Conservation (phyloP, 1,284 basidiomycete genomes). For the Butyriboletus regius region DNA sequence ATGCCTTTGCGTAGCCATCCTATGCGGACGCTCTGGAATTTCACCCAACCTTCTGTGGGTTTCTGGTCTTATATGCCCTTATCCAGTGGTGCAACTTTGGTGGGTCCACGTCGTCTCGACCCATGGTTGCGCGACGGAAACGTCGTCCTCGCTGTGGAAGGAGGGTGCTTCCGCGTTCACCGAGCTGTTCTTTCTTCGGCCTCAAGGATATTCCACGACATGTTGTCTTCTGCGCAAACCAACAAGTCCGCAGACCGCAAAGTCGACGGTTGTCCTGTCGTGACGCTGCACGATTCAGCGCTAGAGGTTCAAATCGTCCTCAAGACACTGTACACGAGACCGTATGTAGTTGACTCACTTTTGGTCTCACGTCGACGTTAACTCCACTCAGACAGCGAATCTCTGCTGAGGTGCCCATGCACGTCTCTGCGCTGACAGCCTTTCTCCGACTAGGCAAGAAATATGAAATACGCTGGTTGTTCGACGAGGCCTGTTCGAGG, state of each 20-base stretch:
- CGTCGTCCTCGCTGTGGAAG: conserved; percentile 21
- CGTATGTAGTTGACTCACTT: conserved; percentile 19
- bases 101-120: conserved; percentile 20
- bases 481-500: conserved; percentile 20
- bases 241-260: conserved; percentile 9
- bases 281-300: conserved; percentile 18
- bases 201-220: conserved; percentile 21
- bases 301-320: conserved; percentile 27
- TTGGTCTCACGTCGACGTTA: background rate
- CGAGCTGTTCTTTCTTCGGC: conserved; percentile 22
- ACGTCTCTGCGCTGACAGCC: conserved; percentile 19
- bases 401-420: conserved; percentile 14
- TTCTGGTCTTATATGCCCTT: conserved; percentile 20
- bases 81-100: conserved; percentile 9
- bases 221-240: conserved; percentile 13
- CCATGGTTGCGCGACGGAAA: conserved; percentile 27
- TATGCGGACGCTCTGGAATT: conserved; percentile 11
- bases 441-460: conserved; percentile 25
- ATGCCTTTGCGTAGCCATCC: conserved; percentile 15
- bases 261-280: conserved; percentile 25
- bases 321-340: conserved; percentile 21
- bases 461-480: conserved; percentile 25
- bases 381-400: conserved; percentile 21
- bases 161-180: conserved; percentile 22
- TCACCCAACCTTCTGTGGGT: conserved; percentile 7